Percentiles rank a stretch among this genome's conserved stretches.
These are phyloP conservation scores for Microbotryomycetes sp. DNA, from an alignment of 1,284 basidiomycete species.

Conservation along the genomic window DNA sequence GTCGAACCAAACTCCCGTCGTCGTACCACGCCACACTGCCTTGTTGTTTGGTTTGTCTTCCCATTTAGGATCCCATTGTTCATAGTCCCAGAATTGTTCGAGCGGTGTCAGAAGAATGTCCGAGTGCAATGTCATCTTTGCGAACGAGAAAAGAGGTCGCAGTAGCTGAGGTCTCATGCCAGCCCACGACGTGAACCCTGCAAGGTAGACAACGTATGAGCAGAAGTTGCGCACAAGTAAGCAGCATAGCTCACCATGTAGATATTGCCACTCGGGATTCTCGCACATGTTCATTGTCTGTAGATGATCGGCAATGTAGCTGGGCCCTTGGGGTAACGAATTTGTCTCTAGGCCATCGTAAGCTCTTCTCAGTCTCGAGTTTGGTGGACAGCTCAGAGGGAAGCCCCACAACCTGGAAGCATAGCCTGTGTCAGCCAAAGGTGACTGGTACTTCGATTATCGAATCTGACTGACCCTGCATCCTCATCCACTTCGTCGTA, in stretches of 20 bases:
- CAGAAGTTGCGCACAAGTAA: not conserved
- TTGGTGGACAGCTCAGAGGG: constrained; percentile 35
- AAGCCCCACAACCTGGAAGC: constrained; percentile 36
- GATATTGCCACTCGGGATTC: constrained; percentile 44
- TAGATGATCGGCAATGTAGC: constrained; percentile 47
- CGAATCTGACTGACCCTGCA: constrained; percentile 11
- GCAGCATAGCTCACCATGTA: constrained; percentile 26
- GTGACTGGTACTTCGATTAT: not conserved
- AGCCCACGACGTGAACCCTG: constrained; percentile 35
- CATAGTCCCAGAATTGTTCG: constrained; percentile 37
- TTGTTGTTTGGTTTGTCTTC: constrained; percentile 41
- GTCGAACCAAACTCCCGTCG: constrained; percentile 45
- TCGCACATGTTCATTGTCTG: constrained; percentile 49
- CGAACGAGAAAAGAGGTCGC: constrained; percentile 38
- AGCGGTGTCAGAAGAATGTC: constrained; percentile 39
- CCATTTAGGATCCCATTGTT: constrained; percentile 40
- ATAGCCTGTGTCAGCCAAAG: not conserved
- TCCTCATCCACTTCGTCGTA: constrained; percentile 42
- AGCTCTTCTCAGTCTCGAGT: constrained; percentile 36
- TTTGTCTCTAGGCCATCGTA: constrained; percentile 35
- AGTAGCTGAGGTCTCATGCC: constrained; percentile 31
- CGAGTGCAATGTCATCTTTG: constrained; percentile 36
- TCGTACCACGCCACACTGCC: constrained; percentile 44
- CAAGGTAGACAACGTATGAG: not conserved
- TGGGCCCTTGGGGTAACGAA: constrained; percentile 27